These are phyloP conservation scores for Trametes cingulata DNA, from an alignment of 768 basidiomycete species.

Conservation along the genomic window DNA sequence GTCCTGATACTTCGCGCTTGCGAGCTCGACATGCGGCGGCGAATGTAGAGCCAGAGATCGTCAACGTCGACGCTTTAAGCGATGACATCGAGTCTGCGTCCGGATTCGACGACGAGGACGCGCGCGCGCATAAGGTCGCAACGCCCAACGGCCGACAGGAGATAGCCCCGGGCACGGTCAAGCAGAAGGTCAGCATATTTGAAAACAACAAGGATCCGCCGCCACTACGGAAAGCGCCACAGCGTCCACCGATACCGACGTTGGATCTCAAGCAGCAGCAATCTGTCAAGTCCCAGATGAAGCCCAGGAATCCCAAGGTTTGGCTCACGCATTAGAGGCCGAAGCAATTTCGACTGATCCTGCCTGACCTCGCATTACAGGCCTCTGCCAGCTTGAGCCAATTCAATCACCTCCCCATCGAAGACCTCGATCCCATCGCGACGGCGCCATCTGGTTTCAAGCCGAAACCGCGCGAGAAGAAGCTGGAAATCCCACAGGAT, in stretches of 20 bases:
- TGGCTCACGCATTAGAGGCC: neutral
- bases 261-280: slow-evolving; percentile 6
- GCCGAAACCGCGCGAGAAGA: neutral
- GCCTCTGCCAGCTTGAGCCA: neutral
- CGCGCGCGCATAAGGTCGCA: neutral
- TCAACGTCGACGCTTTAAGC: slow-evolving; percentile 3
- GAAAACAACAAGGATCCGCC: neutral
- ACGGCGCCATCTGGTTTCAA: slow-evolving; percentile 4
- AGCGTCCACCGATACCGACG: neutral
- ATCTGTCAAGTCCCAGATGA: slow-evolving; percentile 2
- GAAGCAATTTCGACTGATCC: no score
- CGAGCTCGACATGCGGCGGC: neutral
- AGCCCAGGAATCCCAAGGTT: slow-evolving; percentile 1
- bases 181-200: slow-evolving; percentile 7
- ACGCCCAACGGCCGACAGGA: slow-evolving; percentile 11
- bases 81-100: slow-evolving; percentile 14
- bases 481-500: neutral
- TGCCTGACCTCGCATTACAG: no score
- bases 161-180: slow-evolving; percentile 7
- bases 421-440: neutral
- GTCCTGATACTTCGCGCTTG: slow-evolving; percentile 1
- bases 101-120: slow-evolving; percentile 6
- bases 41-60: neutral
- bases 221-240: neutral
- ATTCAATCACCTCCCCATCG: neutral